These are phyloP conservation scores for Puccinia horiana DNA, from an alignment of 1,284 basidiomycete species.

Conservation along the genomic window DNA sequence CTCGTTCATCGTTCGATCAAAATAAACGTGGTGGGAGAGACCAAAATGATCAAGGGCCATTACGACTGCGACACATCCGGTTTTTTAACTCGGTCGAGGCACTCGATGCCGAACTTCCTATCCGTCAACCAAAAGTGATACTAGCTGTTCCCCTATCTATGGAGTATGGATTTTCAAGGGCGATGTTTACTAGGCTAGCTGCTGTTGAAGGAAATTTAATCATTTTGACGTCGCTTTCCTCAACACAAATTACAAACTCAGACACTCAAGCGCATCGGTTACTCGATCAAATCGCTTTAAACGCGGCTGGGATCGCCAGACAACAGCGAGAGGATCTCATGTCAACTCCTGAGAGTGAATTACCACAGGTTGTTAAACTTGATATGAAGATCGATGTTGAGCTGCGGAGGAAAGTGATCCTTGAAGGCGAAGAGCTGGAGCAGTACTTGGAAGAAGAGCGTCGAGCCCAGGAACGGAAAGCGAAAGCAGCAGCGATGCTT, in stretches of 20 bases:
- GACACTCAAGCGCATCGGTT: slow-evolving; percentile 75
- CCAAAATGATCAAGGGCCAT: slow-evolving; percentile 24
- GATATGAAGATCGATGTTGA: slow-evolving; percentile 74
- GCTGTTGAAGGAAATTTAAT: slow-evolving; percentile 78
- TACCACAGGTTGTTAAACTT: slow-evolving; percentile 40
- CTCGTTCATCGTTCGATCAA: slow-evolving; percentile 25
- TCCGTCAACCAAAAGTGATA: slow-evolving; percentile 83
- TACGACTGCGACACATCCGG: slow-evolving; percentile 68
- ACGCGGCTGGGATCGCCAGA: slow-evolving; percentile 77
- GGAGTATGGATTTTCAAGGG: slow-evolving; percentile 86
- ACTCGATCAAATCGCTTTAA: slow-evolving; percentile 74
- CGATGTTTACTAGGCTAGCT: slow-evolving; percentile 81
- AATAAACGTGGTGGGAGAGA: slow-evolving; percentile 11
- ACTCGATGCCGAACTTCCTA: slow-evolving; percentile 69
- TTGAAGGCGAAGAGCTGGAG: slow-evolving; percentile 71
- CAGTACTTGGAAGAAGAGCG: slow-evolving; percentile 76
- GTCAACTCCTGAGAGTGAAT: slow-evolving; percentile 53
- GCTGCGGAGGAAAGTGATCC: slow-evolving; percentile 75
- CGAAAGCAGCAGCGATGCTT: slow-evolving; percentile 79
- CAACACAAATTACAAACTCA: background rate
- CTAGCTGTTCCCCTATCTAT: slow-evolving; percentile 87
- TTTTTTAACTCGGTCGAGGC: slow-evolving; percentile 82
- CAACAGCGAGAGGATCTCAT: slow-evolving; percentile 55
- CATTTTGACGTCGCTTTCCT: slow-evolving; percentile 69
- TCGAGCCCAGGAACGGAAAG: slow-evolving; percentile 77